Conservation (phyloP, 495 filamentous ascomycete genomes). For the Tuber brumale region DNA sequence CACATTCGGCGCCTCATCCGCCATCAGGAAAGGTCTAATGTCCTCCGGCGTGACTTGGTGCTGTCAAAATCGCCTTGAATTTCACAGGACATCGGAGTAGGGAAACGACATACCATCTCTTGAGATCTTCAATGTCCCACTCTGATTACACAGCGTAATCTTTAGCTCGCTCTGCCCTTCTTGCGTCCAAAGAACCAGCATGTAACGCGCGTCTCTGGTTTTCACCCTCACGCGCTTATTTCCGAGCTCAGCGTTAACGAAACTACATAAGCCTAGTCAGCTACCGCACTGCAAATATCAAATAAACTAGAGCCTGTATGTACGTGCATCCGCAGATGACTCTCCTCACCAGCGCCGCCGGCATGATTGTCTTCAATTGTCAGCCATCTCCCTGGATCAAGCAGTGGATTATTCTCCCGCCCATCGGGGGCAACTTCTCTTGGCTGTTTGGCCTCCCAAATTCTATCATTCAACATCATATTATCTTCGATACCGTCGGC, state of each 20-base stretch:
- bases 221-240: background rate
- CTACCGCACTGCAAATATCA: background rate
- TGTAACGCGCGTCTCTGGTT: background rate
- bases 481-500: background rate
- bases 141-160: constrained; percentile 8
- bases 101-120: background rate
- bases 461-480: background rate
- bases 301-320: background rate
- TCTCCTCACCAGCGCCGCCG: background rate
- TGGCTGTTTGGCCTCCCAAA: background rate
- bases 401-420: constrained; percentile 10
- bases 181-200: background rate
- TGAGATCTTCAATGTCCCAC: background rate
- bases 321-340: background rate
- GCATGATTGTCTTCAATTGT: constrained; percentile 18
- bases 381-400: constrained; percentile 39
- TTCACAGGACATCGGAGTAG: too few relatives aligned
- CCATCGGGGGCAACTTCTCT: background rate
- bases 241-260: background rate
- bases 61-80: background rate
- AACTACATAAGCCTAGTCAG: background rate
- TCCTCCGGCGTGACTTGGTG: background rate
- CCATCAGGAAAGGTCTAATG: background rate
- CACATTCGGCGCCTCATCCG: background rate
- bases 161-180: background rate